Conservation (phyloP, 2,329 filamentous ascomycete genomes). For the Stachybotrys chlorohalonatus region DNA sequence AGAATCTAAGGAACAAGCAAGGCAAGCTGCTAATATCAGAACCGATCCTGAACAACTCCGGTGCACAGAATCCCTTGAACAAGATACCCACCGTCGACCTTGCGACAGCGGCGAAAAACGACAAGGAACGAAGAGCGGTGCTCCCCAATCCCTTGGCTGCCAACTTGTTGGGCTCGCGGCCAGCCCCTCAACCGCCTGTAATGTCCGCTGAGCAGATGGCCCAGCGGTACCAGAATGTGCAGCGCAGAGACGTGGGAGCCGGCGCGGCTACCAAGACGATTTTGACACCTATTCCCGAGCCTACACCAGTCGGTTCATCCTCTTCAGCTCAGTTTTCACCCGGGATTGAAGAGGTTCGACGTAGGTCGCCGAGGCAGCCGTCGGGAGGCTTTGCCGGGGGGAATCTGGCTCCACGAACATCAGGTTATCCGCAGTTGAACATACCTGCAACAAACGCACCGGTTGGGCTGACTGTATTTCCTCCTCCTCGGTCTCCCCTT, state of each 20-base stretch:
- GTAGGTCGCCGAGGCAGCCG: conserved; percentile 39
- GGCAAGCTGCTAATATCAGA: conserved; percentile 39
- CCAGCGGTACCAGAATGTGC: conserved; percentile 24
- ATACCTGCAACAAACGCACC: background rate
- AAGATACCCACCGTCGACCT: conserved; percentile 42
- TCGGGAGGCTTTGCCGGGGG: background rate
- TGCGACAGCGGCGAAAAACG: conserved; percentile 35
- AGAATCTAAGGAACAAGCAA: conserved; percentile 16
- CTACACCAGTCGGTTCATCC: conserved; percentile 23
- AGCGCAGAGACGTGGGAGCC: conserved; percentile 26
- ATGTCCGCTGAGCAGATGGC: conserved; percentile 22
- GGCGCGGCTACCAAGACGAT: conserved; percentile 1
- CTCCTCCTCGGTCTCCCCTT: background rate
- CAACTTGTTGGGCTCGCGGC: conserved; percentile 22
- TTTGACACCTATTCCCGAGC: conserved; percentile 2
- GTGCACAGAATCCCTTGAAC: conserved; percentile 20
- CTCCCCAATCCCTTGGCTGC: conserved; percentile 17
- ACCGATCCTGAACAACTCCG: conserved; percentile 29
- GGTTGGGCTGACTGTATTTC: background rate
- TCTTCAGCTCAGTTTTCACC: conserved; percentile 43
- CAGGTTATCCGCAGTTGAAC: background rate
- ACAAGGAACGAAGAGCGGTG: conserved; percentile 32
- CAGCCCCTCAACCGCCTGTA: conserved; percentile 25
- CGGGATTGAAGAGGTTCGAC: conserved; percentile 37
- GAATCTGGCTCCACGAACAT: background rate